These are phyloP conservation scores for Capsicum baccatum DNA, from an alignment of 257 asterid genomes.

Conservation along the genomic window DNA sequence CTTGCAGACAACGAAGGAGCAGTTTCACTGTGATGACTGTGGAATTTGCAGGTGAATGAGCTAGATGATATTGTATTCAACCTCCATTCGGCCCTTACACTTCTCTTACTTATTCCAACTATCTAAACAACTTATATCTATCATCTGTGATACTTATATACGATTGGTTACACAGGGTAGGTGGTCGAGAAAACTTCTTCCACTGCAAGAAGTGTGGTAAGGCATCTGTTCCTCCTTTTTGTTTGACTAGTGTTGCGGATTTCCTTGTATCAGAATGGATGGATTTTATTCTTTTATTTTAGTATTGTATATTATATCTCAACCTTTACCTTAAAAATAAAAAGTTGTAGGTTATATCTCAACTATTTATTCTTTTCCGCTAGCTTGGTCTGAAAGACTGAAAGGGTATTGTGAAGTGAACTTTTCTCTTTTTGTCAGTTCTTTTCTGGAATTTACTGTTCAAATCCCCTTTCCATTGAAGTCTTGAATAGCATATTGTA, in stretches of 20 bases:
- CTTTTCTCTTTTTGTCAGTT: slow-evolving; percentile 9
- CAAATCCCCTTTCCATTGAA: not conserved
- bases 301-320: slow-evolving; percentile 16
- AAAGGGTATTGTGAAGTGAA: not conserved
- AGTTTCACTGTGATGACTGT: slow-evolving; percentile 88
- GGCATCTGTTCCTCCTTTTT: slow-evolving; percentile 28
- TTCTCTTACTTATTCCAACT: not conserved
- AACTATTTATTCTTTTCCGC: slow-evolving; percentile 6
- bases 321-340: not conserved
- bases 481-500: not conserved
- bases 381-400: not conserved
- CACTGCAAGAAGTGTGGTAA: slow-evolving; percentile 93
- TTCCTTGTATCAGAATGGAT: slow-evolving; percentile 21
- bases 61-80: slow-evolving; percentile 17
- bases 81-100: not conserved
- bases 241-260: slow-evolving; percentile 11
- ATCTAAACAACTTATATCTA: not conserved
- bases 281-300: slow-evolving; percentile 20
- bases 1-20: slow-evolving; percentile 63
- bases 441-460: not conserved
- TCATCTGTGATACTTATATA: slow-evolving; percentile 28
- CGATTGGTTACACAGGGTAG: slow-evolving; percentile 66
- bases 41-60: slow-evolving; percentile 88
- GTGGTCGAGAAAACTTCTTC: slow-evolving; percentile 84
- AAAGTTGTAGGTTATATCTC: not conserved